Percentiles rank a stretch among this genome's conserved stretches.
phyloP scores from a whole-genome alignment of 78 protist genomes.

The Dictyostelium intermedium region DNA sequence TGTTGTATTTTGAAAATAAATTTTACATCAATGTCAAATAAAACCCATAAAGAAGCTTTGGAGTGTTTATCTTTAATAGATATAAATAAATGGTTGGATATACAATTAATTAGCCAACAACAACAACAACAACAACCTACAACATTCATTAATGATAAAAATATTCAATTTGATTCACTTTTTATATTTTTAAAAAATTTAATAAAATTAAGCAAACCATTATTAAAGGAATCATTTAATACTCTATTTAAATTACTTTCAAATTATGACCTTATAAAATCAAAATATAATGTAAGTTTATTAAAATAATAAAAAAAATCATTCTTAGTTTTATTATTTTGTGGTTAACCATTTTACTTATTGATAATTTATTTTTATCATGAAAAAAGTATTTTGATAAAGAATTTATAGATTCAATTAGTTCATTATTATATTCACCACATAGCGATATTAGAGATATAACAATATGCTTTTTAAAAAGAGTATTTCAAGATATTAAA shows the following conservation, averaged over 20 bases:
- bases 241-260: background rate
- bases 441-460: constrained; percentile 45
- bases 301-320: background rate
- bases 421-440: background rate
- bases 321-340: no score
- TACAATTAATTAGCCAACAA: background rate
- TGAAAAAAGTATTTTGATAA: background rate
- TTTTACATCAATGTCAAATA: background rate
- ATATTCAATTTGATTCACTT: background rate
- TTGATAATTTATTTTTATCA: background rate
- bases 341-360: background rate
- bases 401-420: background rate
- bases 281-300: background rate
- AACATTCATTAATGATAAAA: background rate
- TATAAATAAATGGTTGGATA: background rate
- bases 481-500: background rate
- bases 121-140: background rate
- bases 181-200: background rate
- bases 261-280: background rate
- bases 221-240: constrained; percentile 15
- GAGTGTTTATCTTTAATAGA: constrained; percentile 19
- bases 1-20: background rate
- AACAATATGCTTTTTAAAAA: background rate
- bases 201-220: background rate
- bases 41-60: constrained; percentile 33